Evolutionary conservation across 1,284 basidiomycete genomes (phyloP).

Genomic region (Ceraceosorus guamensis): DNA sequence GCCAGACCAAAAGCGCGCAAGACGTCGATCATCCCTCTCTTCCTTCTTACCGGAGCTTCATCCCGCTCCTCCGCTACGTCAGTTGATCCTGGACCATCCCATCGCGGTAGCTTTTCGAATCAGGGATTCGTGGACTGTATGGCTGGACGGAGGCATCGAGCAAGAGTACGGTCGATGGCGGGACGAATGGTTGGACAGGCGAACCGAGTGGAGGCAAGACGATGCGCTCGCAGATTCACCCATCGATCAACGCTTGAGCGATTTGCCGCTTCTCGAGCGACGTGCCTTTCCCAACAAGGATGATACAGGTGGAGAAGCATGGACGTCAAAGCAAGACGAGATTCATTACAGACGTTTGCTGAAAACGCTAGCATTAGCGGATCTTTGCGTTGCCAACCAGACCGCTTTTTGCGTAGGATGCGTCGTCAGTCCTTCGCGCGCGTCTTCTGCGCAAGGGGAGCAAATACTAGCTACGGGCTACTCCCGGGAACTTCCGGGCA

Average conservation of each 20-base stretch:
- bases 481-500: conserved; percentile 81
- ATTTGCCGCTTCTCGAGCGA: too few relatives aligned
- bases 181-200: conserved; percentile 49
- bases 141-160: conserved; percentile 64
- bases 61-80: conserved; percentile 1
- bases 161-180: conserved; percentile 63
- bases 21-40: conserved; percentile 4
- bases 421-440: conserved; percentile 58
- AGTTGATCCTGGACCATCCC: conserved; percentile 57
- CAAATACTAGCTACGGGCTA: conserved; percentile 78
- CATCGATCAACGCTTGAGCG: too few relatives aligned
- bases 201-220: conserved; percentile 28
- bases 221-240: background rate
- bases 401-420: conserved; percentile 95
- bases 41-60: conserved; percentile 34
- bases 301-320: background rate
- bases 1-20: background rate
- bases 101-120: conserved; percentile 63
- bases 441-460: conserved; percentile 48
- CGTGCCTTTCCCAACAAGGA: too few relatives aligned
- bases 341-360: conserved; percentile 23
- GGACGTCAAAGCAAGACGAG: background rate
- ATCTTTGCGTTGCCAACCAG: conserved; percentile 63
- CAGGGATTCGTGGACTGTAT: conserved; percentile 72
- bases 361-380: conserved; percentile 66